These are phyloP conservation scores for Juncus effusus DNA, from an alignment of 176 grass and related monocot genomes.

Conservation along the genomic window DNA sequence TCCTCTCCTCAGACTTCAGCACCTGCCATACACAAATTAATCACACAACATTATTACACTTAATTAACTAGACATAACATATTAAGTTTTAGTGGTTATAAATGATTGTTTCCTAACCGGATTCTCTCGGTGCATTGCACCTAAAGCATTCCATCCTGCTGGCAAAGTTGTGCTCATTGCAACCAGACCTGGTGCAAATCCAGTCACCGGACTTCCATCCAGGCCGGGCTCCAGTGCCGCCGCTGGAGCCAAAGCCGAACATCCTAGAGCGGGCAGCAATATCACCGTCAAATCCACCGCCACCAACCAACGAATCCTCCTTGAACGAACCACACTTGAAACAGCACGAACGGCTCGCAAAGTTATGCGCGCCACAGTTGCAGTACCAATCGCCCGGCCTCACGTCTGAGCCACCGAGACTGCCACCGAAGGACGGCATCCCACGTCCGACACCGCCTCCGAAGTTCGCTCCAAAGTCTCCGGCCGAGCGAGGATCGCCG, in stretches of 20 bases:
- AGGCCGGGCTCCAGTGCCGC: conserved; percentile 42
- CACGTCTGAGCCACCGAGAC: conserved; percentile 71
- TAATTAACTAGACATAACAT: background rate
- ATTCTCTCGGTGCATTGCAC: conserved; percentile 87
- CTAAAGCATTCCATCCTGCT: conserved; percentile 93
- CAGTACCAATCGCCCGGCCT: conserved; percentile 96
- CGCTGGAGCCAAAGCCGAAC: conserved; percentile 47
- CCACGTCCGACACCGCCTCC: conserved; percentile 43
- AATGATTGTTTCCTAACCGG: conserved; percentile 56
- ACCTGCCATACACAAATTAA: conserved; percentile 30
- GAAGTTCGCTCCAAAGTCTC: conserved; percentile 34
- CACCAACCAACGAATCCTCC: conserved; percentile 64
- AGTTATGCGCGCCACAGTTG: conserved; percentile 85
- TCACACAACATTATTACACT: background rate
- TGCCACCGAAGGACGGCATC: conserved; percentile 56
- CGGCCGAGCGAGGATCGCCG: conserved; percentile 49
- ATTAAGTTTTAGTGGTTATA: background rate
- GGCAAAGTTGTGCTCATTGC: conserved; percentile 98
- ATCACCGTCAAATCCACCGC: conserved; percentile 58
- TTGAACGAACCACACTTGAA: conserved; percentile 85
- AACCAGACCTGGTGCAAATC: conserved; percentile 97
- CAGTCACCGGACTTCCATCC: conserved; percentile 94
- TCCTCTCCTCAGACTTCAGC: conserved; percentile 60
- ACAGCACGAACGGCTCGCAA: conserved; percentile 92
- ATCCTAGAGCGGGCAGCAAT: conserved; percentile 57